These are phyloP conservation scores for Angomonas deanei DNA, from an alignment of 208 protist genomes.

Conservation along the genomic window DNA sequence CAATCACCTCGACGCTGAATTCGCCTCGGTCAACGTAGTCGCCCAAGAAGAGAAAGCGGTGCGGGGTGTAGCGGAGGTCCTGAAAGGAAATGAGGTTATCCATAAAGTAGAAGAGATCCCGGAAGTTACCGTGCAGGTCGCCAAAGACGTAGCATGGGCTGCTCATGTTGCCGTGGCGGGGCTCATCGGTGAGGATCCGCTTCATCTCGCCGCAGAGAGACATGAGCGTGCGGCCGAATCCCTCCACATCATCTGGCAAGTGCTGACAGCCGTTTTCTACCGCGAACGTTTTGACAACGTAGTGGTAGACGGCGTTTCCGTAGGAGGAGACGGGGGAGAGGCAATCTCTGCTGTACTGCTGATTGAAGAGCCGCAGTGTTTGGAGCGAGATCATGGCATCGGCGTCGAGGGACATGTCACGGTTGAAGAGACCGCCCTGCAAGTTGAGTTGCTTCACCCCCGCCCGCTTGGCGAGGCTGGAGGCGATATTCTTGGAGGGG, in stretches of 20 bases:
- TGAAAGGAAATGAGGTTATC: constrained; percentile 89
- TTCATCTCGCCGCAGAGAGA: constrained; percentile 73
- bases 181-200: constrained; percentile 57
- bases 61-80: constrained; percentile 87
- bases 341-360: constrained; percentile 41
- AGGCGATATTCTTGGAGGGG: constrained; percentile 18
- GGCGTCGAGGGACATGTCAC: constrained; percentile 60
- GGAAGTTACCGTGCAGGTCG: constrained; percentile 93
- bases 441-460: constrained; percentile 43
- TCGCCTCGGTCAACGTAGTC: constrained; percentile 98
- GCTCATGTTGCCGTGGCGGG: constrained; percentile 47
- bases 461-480: constrained; percentile 34
- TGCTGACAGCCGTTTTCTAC: constrained; percentile 80
- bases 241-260: constrained; percentile 62
- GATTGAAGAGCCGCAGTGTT: constrained; percentile 71
- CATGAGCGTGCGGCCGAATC: constrained; percentile 79
- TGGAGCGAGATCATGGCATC: constrained; percentile 78
- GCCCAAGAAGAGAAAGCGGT: constrained; percentile 97
- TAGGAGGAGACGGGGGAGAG: constrained; percentile 64
- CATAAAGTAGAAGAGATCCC: constrained; percentile 92
- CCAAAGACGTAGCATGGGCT: constrained; percentile 94
- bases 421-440: constrained; percentile 30
- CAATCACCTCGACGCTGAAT: constrained; percentile 89
- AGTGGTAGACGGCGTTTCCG: constrained; percentile 79
- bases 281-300: constrained; percentile 83